phyloP scores from a whole-genome alignment of 2,329 filamentous ascomycete genomes.

The Sordariomycetes sp. region DNA sequence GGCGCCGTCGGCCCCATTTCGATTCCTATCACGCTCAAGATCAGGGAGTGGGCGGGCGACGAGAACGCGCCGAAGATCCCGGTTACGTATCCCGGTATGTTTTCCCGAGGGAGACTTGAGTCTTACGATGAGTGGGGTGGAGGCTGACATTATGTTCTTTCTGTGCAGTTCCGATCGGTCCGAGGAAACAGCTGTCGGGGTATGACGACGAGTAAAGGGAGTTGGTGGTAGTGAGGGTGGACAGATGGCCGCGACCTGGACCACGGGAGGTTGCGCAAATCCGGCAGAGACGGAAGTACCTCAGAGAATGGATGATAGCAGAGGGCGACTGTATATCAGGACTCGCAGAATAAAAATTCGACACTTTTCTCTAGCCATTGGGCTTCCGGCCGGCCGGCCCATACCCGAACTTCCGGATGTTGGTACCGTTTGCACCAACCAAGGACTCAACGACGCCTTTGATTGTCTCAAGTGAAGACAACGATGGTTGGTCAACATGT shows the following conservation, averaged over 20 bases:
- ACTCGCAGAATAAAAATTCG: not conserved
- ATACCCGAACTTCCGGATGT: too few relatives aligned
- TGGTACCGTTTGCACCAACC: too few relatives aligned
- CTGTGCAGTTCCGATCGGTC: constrained; percentile 38
- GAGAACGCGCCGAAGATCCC: constrained; percentile 60
- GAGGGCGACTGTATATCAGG: not conserved
- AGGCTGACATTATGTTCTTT: not conserved
- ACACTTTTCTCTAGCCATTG: not conserved
- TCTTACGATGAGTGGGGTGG: not conserved
- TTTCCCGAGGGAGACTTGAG: too few relatives aligned
- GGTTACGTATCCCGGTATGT: constrained; percentile 82
- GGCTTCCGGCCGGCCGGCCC: too few relatives aligned
- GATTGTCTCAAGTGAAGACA: too few relatives aligned
- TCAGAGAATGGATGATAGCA: not conserved
- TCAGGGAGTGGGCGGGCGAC: constrained; percentile 63
- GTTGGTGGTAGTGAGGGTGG: not conserved
- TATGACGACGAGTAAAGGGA: constrained; percentile 40
- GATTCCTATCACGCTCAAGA: constrained; percentile 58
- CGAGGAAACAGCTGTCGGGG: constrained; percentile 44
- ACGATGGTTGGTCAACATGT: too few relatives aligned
- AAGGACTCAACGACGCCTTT: too few relatives aligned
- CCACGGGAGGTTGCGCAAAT: not conserved
- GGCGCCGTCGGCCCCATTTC: constrained; percentile 59
- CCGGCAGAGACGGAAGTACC: not conserved
- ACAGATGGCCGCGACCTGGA: not conserved